These are phyloP conservation scores for Byssothecium circinans DNA, from an alignment of 2,329 filamentous ascomycete genomes.

Conservation along the genomic window DNA sequence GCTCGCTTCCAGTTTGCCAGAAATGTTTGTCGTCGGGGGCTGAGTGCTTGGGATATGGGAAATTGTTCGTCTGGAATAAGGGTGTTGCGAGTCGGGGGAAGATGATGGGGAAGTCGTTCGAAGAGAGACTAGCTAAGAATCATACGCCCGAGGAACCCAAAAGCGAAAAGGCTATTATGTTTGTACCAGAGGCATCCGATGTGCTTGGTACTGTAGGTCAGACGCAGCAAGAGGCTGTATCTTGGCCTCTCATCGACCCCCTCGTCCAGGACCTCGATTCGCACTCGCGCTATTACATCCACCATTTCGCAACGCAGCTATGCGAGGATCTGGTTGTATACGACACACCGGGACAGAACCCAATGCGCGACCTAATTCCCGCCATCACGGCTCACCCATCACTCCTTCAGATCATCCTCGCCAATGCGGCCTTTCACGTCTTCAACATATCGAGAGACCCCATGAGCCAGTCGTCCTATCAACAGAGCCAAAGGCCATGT, in stretches of 20 bases:
- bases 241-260: constrained; percentile 55
- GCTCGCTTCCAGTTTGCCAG: constrained; percentile 60
- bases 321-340: constrained; percentile 59
- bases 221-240: constrained; percentile 20
- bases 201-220: background rate
- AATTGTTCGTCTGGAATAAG: constrained; percentile 62
- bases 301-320: constrained; percentile 53
- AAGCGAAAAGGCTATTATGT: background rate
- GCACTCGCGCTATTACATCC: constrained; percentile 50
- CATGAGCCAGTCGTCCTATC: constrained; percentile 36
- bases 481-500: constrained; percentile 36
- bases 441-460: constrained; percentile 43
- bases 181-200: background rate
- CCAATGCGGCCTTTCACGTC: constrained; percentile 53
- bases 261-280: constrained; percentile 57
- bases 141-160: constrained; percentile 1
- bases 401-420: constrained; percentile 51
- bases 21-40: constrained; percentile 60
- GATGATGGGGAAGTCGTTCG: constrained; percentile 57
- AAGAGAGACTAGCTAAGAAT: constrained; percentile 31
- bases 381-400: constrained; percentile 49
- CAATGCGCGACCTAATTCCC: constrained; percentile 52
- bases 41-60: constrained; percentile 64
- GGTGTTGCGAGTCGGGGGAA: constrained; percentile 56
- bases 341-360: constrained; percentile 50